These are phyloP conservation scores for Alternaria gansuensis DNA, from an alignment of 2,329 filamentous ascomycete genomes.

Conservation along the genomic window DNA sequence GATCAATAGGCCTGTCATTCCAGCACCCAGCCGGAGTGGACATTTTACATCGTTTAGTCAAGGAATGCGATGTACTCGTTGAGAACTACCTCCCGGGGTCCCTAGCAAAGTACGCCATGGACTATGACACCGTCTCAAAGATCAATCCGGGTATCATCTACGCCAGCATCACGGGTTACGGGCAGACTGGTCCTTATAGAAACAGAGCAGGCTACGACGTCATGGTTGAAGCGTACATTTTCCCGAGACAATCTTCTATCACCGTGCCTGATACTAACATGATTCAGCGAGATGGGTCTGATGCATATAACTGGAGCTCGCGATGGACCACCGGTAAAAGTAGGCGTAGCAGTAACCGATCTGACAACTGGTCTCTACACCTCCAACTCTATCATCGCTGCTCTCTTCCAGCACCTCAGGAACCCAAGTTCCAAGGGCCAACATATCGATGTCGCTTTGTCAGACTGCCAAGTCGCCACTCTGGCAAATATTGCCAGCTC, in stretches of 20 bases:
- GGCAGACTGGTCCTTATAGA: conserved; percentile 90
- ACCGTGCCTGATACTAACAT: conserved; percentile 22
- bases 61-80: conserved; percentile 88
- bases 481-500: conserved; percentile 96
- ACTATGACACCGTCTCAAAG: conserved; percentile 79
- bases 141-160: conserved; percentile 92
- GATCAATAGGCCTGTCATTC: conserved; percentile 90
- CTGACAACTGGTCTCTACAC: conserved; percentile 95
- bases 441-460: conserved; percentile 89
- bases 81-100: conserved; percentile 96
- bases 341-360: conserved; percentile 96
- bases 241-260: neutral
- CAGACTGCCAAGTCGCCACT: conserved; percentile 94
- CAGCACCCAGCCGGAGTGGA: conserved; percentile 83
- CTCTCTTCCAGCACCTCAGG: conserved; percentile 75
- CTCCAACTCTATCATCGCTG: conserved; percentile 94
- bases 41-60: conserved; percentile 84
- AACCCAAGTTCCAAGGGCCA: conserved; percentile 78
- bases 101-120: conserved; percentile 88
- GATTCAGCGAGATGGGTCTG: conserved; percentile 78
- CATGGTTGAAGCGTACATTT: conserved; percentile 85
- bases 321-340: conserved; percentile 92
- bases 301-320: conserved; percentile 97
- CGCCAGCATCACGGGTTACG: conserved; percentile 95
- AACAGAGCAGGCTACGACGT: conserved; percentile 94